These are phyloP conservation scores for Alternaria hordeiaustralica DNA, from an alignment of 2,329 filamentous ascomycete genomes.

Conservation along the genomic window DNA sequence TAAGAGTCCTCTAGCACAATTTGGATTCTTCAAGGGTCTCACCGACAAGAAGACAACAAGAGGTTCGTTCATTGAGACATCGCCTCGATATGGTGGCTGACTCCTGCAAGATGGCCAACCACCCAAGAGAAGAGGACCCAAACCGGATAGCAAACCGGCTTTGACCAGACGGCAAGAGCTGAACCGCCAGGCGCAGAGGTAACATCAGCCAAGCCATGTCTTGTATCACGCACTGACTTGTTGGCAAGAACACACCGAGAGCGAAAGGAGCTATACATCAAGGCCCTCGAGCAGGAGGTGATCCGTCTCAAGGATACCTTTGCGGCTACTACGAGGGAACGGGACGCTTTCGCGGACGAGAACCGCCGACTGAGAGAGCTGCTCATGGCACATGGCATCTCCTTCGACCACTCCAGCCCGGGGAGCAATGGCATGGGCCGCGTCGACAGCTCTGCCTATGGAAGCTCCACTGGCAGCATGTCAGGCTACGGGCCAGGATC, in stretches of 20 bases:
- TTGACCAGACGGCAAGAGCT: conserved; percentile 90
- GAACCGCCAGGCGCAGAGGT: conserved; percentile 96
- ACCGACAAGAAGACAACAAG: conserved; percentile 77
- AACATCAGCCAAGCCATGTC: conserved; percentile 27
- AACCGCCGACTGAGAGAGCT: conserved; percentile 76
- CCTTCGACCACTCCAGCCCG: conserved; percentile 56
- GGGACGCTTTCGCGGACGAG: conserved; percentile 77
- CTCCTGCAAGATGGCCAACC: conserved; percentile 73
- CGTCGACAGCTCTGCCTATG: conserved; percentile 49
- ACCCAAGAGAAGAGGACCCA: conserved; percentile 89
- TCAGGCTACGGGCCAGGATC: conserved; percentile 64
- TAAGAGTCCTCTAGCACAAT: conserved; percentile 47
- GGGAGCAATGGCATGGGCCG: conserved; percentile 43
- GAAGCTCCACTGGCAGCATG: conserved; percentile 62
- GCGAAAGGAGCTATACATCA: conserved; percentile 95
- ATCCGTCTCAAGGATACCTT: conserved; percentile 87
- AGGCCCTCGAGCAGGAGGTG: conserved; percentile 89
- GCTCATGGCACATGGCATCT: conserved; percentile 64
- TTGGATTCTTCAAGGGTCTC: conserved; percentile 68
- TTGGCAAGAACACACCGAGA: conserved; percentile 84
- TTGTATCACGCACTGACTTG: conserved; percentile 18
- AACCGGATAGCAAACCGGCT: conserved; percentile 95
- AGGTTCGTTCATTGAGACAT: conserved; percentile 57
- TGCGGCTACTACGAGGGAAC: conserved; percentile 74
- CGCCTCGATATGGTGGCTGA: conserved; percentile 6